Base-by-base conservation (phyloP, 345 rosid species). In the Salix suchowensis region DNA sequence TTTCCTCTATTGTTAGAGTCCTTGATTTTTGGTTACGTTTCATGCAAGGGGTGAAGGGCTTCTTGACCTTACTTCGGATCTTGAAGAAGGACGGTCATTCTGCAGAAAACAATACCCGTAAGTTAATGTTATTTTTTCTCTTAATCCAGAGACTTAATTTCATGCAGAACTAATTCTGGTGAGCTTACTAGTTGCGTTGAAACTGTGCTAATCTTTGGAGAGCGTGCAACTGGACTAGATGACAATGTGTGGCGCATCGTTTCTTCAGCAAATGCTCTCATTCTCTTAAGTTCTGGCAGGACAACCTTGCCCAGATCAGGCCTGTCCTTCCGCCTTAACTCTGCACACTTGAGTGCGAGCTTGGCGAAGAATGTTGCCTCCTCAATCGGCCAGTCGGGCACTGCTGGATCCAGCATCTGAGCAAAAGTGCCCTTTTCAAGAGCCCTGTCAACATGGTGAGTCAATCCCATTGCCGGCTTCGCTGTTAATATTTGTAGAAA, bases 391-490 rank as follows among this genome's bases (percentile, higher is more conserved):
- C 98, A 92, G 62, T 92, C 89, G 4, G 86, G 80, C 44, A 92
- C 89, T 0, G 84, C 52, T 16, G 91, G 97, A 78, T 94, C 98
- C 72, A 94, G 79, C 83, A 92, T 78, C 72, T 89, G 82, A 18
- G 44, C 70, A 11, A 92, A 82, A 48, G 84, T 82, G 19, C 87
- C 96, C 72, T 87, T 89, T 78, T 89, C 91, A 11, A 94, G 82
- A 34, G 96, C 87, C 39, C 84, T 70, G 48, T 87, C 88, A 2
- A 92, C 86, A 42, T 88, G 90, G 79, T 89, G 97, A 52, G 94
- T 89, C 82, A 94, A 67, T 19, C 97, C 94, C 95, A 94, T 92
- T 1, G 98, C 88, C 7, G 98, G 79, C 74, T 88, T 90, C 18
- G 85, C 97, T 21, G 96, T 92, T 75, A 92, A 64, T 19, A 94